Evolutionary conservation across 164 flowering plant species (phyloP).

Genomic region (Cinnamomum chago): DNA sequence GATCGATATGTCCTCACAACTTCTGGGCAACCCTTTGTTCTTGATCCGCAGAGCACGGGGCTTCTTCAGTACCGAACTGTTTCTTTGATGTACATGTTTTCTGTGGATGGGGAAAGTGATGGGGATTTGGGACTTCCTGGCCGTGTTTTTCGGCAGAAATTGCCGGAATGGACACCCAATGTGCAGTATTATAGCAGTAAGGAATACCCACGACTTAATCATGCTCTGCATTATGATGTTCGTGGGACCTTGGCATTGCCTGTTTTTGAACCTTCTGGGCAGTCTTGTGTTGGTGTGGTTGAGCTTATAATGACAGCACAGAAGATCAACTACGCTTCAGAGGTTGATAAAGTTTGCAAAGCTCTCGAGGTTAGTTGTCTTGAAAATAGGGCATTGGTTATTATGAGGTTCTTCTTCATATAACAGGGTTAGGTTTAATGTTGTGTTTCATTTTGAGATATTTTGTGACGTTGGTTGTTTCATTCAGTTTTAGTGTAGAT

Average conservation of each 20-base stretch:
- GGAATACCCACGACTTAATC: constrained; percentile 71
- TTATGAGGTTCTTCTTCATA: background rate
- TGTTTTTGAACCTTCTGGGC: constrained; percentile 85
- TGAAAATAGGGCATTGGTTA: background rate
- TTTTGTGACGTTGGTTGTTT: background rate
- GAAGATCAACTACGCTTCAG: constrained; percentile 87
- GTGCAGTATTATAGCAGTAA: constrained; percentile 84
- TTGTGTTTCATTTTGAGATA: too few species aligned
- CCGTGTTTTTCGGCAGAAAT: constrained; percentile 76
- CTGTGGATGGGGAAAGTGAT: constrained; percentile 67
- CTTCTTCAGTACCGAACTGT: constrained; percentile 80
- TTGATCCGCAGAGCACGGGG: constrained; percentile 68
- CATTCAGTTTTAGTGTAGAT: background rate
- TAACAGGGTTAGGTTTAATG: background rate
- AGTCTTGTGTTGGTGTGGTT: constrained; percentile 86
- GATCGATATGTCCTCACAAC: constrained; percentile 74
- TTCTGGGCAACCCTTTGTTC: constrained; percentile 93
- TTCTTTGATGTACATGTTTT: constrained; percentile 71
- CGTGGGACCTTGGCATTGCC: constrained; percentile 92
- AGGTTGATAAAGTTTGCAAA: constrained; percentile 97
- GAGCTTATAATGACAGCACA: constrained; percentile 91
- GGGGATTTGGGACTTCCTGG: constrained; percentile 87
- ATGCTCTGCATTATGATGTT: constrained; percentile 78
- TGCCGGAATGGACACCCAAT: constrained; percentile 98
- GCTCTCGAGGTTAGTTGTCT: constrained; percentile 83